Evolutionary conservation across 2,329 filamentous ascomycete species (phyloP).

Genomic region (Botrytis hyacinthi): DNA sequence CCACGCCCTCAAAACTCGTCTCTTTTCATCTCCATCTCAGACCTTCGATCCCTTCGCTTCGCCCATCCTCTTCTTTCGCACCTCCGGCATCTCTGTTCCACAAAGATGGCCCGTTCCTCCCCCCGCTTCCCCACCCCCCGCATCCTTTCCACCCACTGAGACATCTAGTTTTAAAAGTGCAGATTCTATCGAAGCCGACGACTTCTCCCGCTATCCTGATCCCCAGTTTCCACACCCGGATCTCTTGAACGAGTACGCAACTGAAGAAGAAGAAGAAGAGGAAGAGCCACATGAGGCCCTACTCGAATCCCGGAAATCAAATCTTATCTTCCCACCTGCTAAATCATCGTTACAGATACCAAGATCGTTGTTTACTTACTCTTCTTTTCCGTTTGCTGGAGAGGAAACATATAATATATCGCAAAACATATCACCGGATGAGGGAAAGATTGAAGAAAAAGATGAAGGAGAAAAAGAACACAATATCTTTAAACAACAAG

Average conservation of each 20-base stretch:
- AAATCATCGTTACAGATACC: slow-evolving; percentile 32
- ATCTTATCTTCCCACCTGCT: slow-evolving; percentile 33
- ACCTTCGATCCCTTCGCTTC: slow-evolving; percentile 62
- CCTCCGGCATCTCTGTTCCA: slow-evolving; percentile 42
- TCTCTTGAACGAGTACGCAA: background rate
- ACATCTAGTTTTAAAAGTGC: background rate
- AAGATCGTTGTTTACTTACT: slow-evolving; percentile 29
- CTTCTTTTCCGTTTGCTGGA: background rate
- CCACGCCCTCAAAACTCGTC: slow-evolving; percentile 40
- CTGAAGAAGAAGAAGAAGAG: background rate
- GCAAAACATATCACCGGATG: background rate
- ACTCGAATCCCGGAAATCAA: slow-evolving; percentile 22
- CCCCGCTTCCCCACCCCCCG: background rate
- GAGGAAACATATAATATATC: background rate
- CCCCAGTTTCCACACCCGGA: background rate
- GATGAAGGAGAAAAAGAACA: background rate
- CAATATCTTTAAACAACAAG: slow-evolving; percentile 25
- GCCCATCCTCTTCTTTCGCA: slow-evolving; percentile 57
- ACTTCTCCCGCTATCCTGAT: background rate
- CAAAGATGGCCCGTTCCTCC: slow-evolving; percentile 25
- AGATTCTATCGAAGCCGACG: background rate
- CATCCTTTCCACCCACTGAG: background rate
- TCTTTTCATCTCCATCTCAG: slow-evolving; percentile 51
- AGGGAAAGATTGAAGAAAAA: background rate
- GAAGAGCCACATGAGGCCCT: slow-evolving; percentile 1